Percentiles rank a stretch among this genome's conserved stretches.
Conservation (phyloP, 495 filamentous ascomycete genomes). For the Collariella sp. region DNA sequence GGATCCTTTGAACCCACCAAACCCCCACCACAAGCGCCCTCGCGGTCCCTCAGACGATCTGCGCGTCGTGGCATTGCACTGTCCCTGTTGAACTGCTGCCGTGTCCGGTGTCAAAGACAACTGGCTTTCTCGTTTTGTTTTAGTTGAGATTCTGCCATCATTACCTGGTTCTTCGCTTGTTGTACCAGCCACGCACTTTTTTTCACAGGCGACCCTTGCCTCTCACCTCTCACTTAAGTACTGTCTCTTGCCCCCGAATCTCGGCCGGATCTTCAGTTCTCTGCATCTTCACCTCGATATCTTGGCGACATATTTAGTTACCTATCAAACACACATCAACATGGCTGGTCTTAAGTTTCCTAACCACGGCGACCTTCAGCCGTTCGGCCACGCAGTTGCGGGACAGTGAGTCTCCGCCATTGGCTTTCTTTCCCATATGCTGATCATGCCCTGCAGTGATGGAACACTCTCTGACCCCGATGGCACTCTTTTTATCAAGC, state of each 20-base stretch:
- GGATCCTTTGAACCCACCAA: neutral
- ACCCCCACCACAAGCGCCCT: too few relatives aligned
- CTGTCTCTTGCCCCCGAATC: neutral
- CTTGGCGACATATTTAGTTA: neutral
- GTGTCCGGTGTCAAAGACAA: neutral
- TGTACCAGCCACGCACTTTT: conserved; percentile 7
- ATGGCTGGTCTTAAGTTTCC: conserved; percentile 34
- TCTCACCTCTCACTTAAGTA: conserved; percentile 6
- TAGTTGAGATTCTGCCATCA: neutral
- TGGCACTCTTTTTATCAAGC: conserved; percentile 87
- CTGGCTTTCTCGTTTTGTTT: neutral
- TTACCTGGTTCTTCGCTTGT: neutral
- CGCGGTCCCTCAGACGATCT: neutral
- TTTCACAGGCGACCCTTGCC: neutral
- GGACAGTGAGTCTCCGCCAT: conserved; percentile 68
- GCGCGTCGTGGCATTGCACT: neutral
- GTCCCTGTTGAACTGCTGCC: neutral
- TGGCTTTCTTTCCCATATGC: neutral
- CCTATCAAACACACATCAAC: neutral
- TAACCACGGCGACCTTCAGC: conserved; percentile 48
- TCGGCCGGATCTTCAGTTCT: neutral
- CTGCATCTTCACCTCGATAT: neutral
- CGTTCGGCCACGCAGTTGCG: conserved; percentile 76
- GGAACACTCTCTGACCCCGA: conserved; percentile 81
- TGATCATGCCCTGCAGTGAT: conserved; percentile 49